Percentiles rank a stretch among this genome's conserved stretches.
Evolutionary conservation across 345 rosid genomes (phyloP).

Genomic region (Bruguiera gymnorhiza): DNA sequence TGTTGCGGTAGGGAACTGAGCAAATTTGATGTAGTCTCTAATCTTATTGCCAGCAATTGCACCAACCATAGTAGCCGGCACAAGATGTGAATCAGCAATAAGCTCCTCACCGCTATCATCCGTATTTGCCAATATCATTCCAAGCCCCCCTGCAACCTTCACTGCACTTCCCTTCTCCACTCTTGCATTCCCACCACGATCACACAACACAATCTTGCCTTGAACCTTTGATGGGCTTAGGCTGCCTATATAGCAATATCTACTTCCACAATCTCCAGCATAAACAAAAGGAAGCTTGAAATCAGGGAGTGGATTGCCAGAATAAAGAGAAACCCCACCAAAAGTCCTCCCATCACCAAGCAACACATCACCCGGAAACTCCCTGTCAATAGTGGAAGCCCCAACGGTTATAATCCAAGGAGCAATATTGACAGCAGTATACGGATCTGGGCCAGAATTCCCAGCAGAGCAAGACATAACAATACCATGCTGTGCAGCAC

Average conservation of each 20-base stretch:
- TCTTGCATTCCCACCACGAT: slow-evolving; percentile 30
- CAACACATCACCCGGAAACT: slow-evolving; percentile 73
- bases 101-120: slow-evolving; percentile 29
- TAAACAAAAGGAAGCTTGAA: slow-evolving; percentile 52
- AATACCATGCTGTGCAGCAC: slow-evolving; percentile 58
- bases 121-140: slow-evolving; percentile 30
- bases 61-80: slow-evolving; percentile 35
- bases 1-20: slow-evolving; percentile 24
- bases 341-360: slow-evolving; percentile 57
- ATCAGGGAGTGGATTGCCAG: slow-evolving; percentile 45
- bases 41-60: slow-evolving; percentile 19
- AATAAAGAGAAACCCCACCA: slow-evolving; percentile 66
- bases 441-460: slow-evolving; percentile 76
- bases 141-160: slow-evolving; percentile 31
- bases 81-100: slow-evolving; percentile 31
- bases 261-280: slow-evolving; percentile 57
- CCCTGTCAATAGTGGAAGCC: slow-evolving; percentile 81
- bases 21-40: slow-evolving; percentile 15
- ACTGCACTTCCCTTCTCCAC: slow-evolving; percentile 32
- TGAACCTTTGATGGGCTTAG: slow-evolving; percentile 17
- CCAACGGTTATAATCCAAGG: slow-evolving; percentile 94
- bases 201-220: slow-evolving; percentile 34
- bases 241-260: slow-evolving; percentile 27
- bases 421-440: slow-evolving; percentile 74
- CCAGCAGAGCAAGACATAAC: slow-evolving; percentile 90